Percentiles rank a stretch among this genome's conserved stretches.
Conservation (phyloP, 2,329 filamentous ascomycete genomes). For the Diatrype stigma region DNA sequence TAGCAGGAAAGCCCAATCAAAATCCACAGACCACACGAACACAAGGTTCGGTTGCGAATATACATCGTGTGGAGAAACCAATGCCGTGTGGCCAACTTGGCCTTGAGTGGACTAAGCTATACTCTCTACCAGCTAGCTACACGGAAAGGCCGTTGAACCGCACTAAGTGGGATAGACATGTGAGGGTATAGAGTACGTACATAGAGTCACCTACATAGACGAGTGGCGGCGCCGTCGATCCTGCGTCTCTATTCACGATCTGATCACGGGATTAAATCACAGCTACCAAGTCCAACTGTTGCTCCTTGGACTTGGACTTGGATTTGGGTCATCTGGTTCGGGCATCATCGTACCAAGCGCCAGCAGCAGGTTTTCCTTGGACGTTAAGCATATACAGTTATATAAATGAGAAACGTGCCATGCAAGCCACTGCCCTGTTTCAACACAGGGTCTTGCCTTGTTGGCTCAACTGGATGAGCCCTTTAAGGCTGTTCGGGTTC, state of each 20-base stretch:
- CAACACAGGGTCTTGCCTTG: background rate
- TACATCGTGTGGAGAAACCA: conserved; percentile 24
- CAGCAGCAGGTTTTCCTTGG: background rate
- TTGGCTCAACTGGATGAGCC: background rate
- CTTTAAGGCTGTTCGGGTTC: background rate
- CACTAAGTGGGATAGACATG: conserved; percentile 10
- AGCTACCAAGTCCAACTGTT: background rate
- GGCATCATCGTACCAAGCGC: background rate
- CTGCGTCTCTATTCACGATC: background rate
- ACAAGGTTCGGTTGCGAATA: conserved; percentile 19
- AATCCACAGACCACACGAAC: conserved; percentile 18
- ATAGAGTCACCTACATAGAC: no score
- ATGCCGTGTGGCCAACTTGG: conserved; percentile 20
- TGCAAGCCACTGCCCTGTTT: background rate
- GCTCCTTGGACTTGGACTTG: background rate
- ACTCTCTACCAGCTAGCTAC: conserved; percentile 10
- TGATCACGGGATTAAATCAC: background rate
- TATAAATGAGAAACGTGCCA: background rate
- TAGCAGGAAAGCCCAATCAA: conserved; percentile 17
- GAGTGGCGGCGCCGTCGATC: background rate
- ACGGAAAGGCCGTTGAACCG: conserved; percentile 14
- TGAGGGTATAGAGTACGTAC: background rate
- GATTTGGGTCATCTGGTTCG: background rate
- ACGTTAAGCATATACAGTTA: background rate
- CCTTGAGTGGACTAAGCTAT: conserved; percentile 10